phyloP scores from a whole-genome alignment of 345 rosid genomes.

The Eucalyptus albens region DNA sequence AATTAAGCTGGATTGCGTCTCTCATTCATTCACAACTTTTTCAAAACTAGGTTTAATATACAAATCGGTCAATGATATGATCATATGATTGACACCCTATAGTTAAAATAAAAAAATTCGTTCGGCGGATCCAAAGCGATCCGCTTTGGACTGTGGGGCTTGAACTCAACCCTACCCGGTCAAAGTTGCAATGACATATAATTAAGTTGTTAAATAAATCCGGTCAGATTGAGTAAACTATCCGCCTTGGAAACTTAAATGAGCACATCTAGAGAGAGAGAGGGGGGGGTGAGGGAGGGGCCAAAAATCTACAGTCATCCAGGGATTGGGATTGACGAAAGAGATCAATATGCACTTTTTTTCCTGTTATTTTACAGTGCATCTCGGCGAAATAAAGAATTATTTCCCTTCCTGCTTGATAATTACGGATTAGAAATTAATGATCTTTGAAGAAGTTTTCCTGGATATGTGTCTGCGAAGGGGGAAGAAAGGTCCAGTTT shows the following conservation, averaged over 20 bases:
- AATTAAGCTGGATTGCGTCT: neutral
- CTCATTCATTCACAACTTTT: neutral
- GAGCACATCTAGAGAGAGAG: neutral
- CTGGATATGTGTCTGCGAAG: neutral
- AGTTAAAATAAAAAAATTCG: neutral
- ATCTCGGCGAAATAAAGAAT: neutral
- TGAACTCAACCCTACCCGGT: slow-evolving; percentile 1
- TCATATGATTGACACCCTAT: slow-evolving; percentile 23
- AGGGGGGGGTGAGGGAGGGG: neutral
- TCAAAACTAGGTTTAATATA: neutral
- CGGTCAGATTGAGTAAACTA: neutral
- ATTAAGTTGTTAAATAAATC: neutral
- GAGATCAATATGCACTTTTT: neutral
- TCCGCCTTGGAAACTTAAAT: neutral
- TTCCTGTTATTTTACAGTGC: neutral
- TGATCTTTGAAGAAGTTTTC: neutral
- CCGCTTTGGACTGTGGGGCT: neutral
- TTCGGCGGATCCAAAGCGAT: slow-evolving; percentile 16
- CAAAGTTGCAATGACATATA: slow-evolving; percentile 1
- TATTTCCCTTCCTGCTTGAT: neutral
- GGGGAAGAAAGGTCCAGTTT: neutral
- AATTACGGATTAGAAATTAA: neutral
- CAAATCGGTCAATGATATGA: slow-evolving; percentile 28
- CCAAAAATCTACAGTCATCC: neutral
- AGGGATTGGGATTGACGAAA: neutral